Conservation (phyloP, 2,329 filamentous ascomycete genomes). For the Verticillium alfalfae region DNA sequence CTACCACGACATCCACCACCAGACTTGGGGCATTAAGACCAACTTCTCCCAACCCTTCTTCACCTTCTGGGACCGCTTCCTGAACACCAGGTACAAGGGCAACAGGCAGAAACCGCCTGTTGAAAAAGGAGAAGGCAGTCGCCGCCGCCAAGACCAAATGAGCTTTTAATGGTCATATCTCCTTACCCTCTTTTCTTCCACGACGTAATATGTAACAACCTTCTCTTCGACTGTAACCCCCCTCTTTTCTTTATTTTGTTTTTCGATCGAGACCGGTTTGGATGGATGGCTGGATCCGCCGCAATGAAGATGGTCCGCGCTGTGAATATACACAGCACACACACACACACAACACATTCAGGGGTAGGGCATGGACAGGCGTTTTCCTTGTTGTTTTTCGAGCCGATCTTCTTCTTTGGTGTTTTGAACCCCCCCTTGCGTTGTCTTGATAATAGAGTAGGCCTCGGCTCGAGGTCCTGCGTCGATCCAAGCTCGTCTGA, state of each 20-base stretch:
- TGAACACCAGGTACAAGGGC: slow-evolving; percentile 80
- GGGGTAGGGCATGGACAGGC: neutral
- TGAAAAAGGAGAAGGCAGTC: slow-evolving; percentile 4
- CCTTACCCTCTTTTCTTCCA: neutral
- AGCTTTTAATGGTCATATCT: neutral
- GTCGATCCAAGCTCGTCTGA: neutral
- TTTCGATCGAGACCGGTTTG: neutral
- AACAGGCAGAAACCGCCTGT: slow-evolving; percentile 28
- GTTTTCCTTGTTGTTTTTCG: neutral
- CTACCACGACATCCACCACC: slow-evolving; percentile 98
- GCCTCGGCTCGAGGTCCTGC: neutral
- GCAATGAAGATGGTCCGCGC: neutral
- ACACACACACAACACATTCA: neutral
- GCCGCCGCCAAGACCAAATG: slow-evolving; percentile 5
- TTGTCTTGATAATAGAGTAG: neutral
- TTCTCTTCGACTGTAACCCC: slow-evolving; percentile 6
- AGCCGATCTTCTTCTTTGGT: neutral
- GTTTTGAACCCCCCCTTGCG: neutral
- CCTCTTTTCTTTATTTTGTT: neutral
- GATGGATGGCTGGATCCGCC: neutral
- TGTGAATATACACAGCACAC: slow-evolving; percentile 1
- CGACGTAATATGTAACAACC: slow-evolving; percentile 1
- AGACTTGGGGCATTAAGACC: slow-evolving; percentile 98
- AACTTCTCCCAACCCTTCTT: slow-evolving; percentile 92
- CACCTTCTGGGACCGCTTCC: slow-evolving; percentile 84